Conservation (phyloP, 2,329 filamentous ascomycete genomes). For the Fusarium denticulatum region DNA sequence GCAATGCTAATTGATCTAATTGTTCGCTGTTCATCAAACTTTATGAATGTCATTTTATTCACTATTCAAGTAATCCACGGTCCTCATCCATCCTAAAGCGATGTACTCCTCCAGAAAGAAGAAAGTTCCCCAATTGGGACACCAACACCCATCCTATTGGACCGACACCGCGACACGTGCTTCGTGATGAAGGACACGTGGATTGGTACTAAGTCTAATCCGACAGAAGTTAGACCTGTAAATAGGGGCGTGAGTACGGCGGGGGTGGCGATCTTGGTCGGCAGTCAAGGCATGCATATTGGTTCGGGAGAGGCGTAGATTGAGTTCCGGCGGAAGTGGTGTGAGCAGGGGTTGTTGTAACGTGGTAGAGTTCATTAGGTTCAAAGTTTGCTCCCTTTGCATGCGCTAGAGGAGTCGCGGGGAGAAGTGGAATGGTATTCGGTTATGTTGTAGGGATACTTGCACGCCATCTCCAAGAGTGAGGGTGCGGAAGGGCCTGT, state of each 20-base stretch:
- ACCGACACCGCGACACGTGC: neutral
- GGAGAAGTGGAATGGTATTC: no score
- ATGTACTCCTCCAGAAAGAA: no score
- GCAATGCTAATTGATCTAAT: no score
- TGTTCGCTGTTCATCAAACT: no score
- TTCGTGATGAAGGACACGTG: neutral
- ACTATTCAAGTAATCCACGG: no score
- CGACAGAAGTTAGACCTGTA: rapidly evolving
- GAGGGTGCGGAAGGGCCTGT: no score
- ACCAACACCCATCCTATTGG: neutral
- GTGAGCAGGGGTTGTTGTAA: neutral
- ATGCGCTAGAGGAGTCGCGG: no score
- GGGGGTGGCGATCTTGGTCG: neutral
- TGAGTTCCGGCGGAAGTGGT: neutral
- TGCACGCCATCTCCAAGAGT: no score
- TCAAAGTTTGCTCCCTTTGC: no score
- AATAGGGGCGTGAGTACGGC: neutral
- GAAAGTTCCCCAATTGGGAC: neutral
- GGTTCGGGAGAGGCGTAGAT: neutral
- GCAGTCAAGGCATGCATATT: neutral
- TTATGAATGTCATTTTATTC: no score
- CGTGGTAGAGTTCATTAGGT: rapidly evolving
- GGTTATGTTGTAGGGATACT: no score
- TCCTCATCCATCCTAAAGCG: no score
- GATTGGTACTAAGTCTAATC: neutral